These are phyloP conservation scores for Astrothelium subdiscretum DNA, from an alignment of 495 filamentous ascomycete species.

Conservation along the genomic window DNA sequence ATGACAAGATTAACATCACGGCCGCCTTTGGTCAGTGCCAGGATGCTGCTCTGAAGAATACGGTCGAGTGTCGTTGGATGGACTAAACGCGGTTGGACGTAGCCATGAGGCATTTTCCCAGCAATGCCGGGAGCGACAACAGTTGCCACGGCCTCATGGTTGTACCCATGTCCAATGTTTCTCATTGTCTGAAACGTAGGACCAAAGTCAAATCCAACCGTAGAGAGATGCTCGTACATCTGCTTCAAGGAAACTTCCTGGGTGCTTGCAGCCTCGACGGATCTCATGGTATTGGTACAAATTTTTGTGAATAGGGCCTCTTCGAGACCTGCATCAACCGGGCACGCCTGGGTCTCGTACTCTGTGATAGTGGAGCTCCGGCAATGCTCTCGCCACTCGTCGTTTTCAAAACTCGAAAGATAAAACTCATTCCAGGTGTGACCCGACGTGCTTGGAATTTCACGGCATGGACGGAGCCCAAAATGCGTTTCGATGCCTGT, in stretches of 20 bases:
- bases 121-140: conserved; percentile 26
- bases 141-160: background rate
- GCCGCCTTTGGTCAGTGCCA: background rate
- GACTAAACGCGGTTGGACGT: conserved; percentile 33
- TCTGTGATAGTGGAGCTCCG: background rate
- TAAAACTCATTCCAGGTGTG: conserved; percentile 1
- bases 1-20: background rate
- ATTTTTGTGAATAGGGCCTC: background rate
- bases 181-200: conserved; percentile 6
- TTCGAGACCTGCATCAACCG: conserved; percentile 2
- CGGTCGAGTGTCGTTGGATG: conserved; percentile 39
- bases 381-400: conserved; percentile 6
- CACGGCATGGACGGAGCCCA: background rate
- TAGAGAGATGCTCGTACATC: conserved; percentile 6
- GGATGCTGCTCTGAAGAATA: conserved; percentile 5
- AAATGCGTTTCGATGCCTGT: background rate
- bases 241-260: background rate
- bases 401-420: background rate
- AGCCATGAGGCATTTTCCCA: conserved; percentile 32
- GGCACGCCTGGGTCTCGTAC: background rate
- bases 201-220: conserved; percentile 12
- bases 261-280: background rate
- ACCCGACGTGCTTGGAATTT: background rate
- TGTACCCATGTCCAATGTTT: background rate
- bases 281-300: background rate